Evolutionary conservation across 2,329 filamentous ascomycete genomes (phyloP).

Genomic region (Hymenotorrendiella dingleyae): DNA sequence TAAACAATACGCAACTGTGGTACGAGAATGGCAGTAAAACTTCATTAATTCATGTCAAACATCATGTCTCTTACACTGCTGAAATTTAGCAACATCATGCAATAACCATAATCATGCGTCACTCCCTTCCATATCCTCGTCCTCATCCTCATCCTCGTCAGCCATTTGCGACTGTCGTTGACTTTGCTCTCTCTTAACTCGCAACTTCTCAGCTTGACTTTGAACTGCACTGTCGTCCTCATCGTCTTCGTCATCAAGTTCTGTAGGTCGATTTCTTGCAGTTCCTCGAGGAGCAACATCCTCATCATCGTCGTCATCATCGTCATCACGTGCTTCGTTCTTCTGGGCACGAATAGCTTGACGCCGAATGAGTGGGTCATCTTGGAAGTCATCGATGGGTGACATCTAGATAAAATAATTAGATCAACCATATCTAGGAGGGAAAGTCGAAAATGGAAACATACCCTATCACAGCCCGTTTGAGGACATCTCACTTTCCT

Average conservation of each 20-base stretch:
- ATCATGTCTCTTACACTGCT: no score
- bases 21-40: no score
- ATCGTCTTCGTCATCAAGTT: constrained; percentile 16
- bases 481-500: constrained; percentile 53
- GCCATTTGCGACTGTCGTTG: neutral
- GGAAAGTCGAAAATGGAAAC: constrained; percentile 17
- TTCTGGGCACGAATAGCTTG: constrained; percentile 50
- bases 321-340: constrained; percentile 37
- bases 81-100: no score
- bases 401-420: constrained; percentile 37
- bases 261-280: constrained; percentile 13
- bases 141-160: neutral
- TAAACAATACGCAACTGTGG: no score
- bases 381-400: constrained; percentile 45
- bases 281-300: constrained; percentile 19
- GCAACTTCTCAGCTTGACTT: constrained; percentile 8
- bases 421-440: neutral
- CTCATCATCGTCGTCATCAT: constrained; percentile 36
- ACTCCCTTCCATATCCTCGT: constrained; percentile 7
- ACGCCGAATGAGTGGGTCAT: constrained; percentile 50
- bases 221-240: constrained; percentile 9
- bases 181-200: constrained; percentile 6
- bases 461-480: constrained; percentile 55
- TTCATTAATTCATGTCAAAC: no score
- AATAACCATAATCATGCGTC: no score